Percentiles rank a stretch among this genome's conserved stretches.
Conservation (phyloP, 495 filamentous ascomycete species). For the Jackrogersella minutella region DNA sequence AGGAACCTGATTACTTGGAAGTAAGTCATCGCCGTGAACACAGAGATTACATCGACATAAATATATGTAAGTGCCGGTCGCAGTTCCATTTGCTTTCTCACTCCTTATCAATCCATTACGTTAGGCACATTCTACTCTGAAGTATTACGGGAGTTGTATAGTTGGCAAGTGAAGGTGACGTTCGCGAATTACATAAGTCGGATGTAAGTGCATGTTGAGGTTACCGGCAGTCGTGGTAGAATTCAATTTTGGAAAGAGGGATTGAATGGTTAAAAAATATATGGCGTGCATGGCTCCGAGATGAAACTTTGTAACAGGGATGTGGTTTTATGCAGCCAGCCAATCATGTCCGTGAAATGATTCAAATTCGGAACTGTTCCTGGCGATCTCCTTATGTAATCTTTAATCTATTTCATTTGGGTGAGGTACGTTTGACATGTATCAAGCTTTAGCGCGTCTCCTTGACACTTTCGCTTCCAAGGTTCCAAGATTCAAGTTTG, state of each 20-base stretch:
- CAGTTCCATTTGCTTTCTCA: no score
- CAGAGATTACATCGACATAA: not conserved
- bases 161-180: slow-evolving; percentile 5
- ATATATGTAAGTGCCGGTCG: no score
- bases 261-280: slow-evolving; percentile 27
- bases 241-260: slow-evolving; percentile 7
- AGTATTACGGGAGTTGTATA: no score
- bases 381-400: slow-evolving; percentile 36
- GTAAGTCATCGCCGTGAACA: not conserved
- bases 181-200: slow-evolving; percentile 23
- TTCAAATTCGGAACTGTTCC: slow-evolving; percentile 30
- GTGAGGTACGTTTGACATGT: slow-evolving; percentile 5
- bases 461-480: slow-evolving; percentile 21
- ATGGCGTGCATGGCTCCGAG: slow-evolving; percentile 31
- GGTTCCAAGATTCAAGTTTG: not conserved
- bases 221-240: slow-evolving; percentile 2
- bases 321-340: not conserved
- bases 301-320: slow-evolving; percentile 32
- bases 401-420: slow-evolving; percentile 6
- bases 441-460: slow-evolving; percentile 29
- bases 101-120: no score
- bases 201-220: slow-evolving; percentile 7
- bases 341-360: slow-evolving; percentile 14
- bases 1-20: not conserved
- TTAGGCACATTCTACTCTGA: no score